Evolutionary conservation across 495 filamentous ascomycete species (phyloP).

Genomic region (Penicillium riverlandense): DNA sequence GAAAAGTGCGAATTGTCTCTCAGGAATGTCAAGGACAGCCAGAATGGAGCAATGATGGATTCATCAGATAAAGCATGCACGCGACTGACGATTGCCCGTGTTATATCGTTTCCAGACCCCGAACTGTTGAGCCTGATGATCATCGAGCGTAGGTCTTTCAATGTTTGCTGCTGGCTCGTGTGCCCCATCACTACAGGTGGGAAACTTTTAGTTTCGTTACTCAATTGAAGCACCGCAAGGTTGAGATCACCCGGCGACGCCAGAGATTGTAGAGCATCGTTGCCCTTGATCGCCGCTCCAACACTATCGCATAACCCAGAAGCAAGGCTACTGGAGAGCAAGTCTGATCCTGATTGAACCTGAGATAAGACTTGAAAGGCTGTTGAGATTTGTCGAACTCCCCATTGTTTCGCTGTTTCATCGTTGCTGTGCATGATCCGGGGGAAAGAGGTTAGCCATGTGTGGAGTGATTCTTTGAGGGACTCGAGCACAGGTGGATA

Average conservation of each 20-base stretch:
- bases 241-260: constrained; percentile 10
- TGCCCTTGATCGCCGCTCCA: constrained; percentile 27
- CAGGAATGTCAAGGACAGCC: constrained; percentile 72
- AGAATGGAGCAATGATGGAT: constrained; percentile 63
- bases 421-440: constrained; percentile 80
- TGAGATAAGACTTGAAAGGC: constrained; percentile 62
- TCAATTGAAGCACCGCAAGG: constrained; percentile 15
- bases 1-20: constrained; percentile 40
- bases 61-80: constrained; percentile 47
- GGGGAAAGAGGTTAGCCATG: constrained; percentile 74
- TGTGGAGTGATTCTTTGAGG: constrained; percentile 66
- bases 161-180: constrained; percentile 56
- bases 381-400: constrained; percentile 64
- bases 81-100: constrained; percentile 51
- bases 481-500: constrained; percentile 58
- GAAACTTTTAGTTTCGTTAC: constrained; percentile 36
- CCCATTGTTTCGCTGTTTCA: constrained; percentile 63
- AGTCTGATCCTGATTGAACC: constrained; percentile 58
- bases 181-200: constrained; percentile 55
- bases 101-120: constrained; percentile 35
- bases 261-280: constrained; percentile 21
- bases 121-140: constrained; percentile 32
- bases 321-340: constrained; percentile 62
- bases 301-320: constrained; percentile 43
- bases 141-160: constrained; percentile 43